Conservation (phyloP, 2,329 filamentous ascomycete genomes). For the Pseudocercospora macadamiae region DNA sequence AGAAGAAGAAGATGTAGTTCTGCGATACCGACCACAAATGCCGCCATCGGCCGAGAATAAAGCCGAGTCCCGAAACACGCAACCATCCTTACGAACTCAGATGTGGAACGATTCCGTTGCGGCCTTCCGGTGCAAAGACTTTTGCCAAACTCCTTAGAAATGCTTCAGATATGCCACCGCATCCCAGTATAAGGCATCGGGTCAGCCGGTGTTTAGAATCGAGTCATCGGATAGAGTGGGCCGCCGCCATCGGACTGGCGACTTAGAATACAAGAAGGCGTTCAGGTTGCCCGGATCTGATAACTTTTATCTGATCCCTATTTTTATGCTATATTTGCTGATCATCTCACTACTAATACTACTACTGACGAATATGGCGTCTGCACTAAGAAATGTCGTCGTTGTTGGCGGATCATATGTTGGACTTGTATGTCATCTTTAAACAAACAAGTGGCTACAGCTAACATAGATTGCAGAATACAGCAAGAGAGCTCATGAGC, state of each 20-base stretch:
- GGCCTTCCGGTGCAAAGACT: not conserved
- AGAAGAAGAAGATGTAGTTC: too few species aligned
- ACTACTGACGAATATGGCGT: conserved; percentile 8
- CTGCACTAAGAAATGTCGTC: conserved; percentile 25
- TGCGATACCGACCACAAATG: too few species aligned
- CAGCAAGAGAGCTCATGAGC: conserved; percentile 25
- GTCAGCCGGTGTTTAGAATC: not conserved
- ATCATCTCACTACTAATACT: not conserved
- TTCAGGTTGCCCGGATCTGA: too few species aligned
- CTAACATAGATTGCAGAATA: conserved; percentile 13
- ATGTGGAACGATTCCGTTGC: not conserved
- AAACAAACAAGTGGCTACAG: too few species aligned
- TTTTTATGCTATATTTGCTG: not conserved
- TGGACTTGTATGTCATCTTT: conserved; percentile 17
- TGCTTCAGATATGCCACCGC: not conserved
- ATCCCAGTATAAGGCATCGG: not conserved
- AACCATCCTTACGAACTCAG: not conserved
- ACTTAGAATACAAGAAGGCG: not conserved
- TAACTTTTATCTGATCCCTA: not conserved
- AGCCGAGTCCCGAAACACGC: not conserved
- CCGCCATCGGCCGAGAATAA: not conserved
- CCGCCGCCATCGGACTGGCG: not conserved
- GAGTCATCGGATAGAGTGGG: not conserved
- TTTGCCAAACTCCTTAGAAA: not conserved
- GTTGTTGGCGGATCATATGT: conserved; percentile 29